Base-by-base conservation (phyloP, 306 rosid species). In the Begonia masoniana region DNA sequence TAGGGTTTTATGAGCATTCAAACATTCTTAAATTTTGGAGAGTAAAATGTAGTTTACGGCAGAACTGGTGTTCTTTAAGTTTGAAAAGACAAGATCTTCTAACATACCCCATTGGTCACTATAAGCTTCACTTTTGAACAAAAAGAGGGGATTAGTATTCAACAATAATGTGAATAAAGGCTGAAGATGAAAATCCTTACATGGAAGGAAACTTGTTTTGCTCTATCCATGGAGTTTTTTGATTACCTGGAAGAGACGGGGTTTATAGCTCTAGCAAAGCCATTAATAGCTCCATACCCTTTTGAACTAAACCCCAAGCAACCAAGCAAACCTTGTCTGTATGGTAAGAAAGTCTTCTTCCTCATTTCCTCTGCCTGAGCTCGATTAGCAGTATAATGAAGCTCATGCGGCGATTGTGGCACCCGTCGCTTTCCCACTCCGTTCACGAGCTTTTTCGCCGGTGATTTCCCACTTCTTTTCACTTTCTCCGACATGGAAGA, bases 281-380 rank as follows among this genome's bases (percentile, higher is more conserved):
- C 99, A 76, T 76, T 86, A 79, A 92, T 70, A 24, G 96, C 99
- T 43, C 96, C 99, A 59, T 92, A 92, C 12, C 99, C 95, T 65
- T 83, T 92, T 0, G 96, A 92, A 62, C 88, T 92, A 67, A 92
- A 92, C 4, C 99, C 99, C 66, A 92, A 75, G 68, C 99, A 86
- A 2, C 99, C 99, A 41, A 92, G 78, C 54, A 92, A 57, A n/a
- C 96, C 99, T 62, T 92, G 96, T 58, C 81, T 74, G 55, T 92
- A 92, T 12, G 99, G 99, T 76, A 92, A 61, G 69, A 77, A 92
- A 3, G 99, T 92, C 87, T 92, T 92, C 76, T 65, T 92, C 68
- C 87, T 82, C 82, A 87, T 51, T 68, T 83, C 99, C 72, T 86
- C 96, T 0, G 99, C 77, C 48, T 92, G 96, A 15, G 99, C 99